These are phyloP conservation scores for Penicillium vulpinum DNA, from an alignment of 2,329 filamentous ascomycete genomes.

Conservation along the genomic window DNA sequence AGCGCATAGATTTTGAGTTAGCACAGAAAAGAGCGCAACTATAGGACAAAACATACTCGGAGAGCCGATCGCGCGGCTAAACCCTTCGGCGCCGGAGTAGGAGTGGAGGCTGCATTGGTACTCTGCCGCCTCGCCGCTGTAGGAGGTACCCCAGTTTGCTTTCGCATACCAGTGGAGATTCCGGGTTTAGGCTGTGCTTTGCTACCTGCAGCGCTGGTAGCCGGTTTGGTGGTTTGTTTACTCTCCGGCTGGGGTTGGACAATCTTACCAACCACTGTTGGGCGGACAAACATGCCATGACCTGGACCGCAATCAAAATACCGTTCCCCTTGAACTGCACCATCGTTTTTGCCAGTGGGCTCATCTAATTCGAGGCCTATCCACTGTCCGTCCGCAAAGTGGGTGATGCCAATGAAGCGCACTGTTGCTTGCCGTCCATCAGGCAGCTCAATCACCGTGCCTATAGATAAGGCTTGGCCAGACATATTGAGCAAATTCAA, in stretches of 20 bases:
- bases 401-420: slow-evolving; percentile 76
- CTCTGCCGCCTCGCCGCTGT: slow-evolving; percentile 64
- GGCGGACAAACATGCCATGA: slow-evolving; percentile 84
- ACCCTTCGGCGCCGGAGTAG: slow-evolving; percentile 64
- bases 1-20: slow-evolving; percentile 19
- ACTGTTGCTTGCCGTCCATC: slow-evolving; percentile 76
- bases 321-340: slow-evolving; percentile 78
- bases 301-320: slow-evolving; percentile 77
- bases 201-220: slow-evolving; percentile 31
- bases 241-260: slow-evolving; percentile 38
- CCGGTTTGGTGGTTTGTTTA: slow-evolving; percentile 39
- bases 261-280: slow-evolving; percentile 63
- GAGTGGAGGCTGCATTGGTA: slow-evolving; percentile 66
- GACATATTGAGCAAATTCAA: slow-evolving; percentile 17
- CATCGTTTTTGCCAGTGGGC: slow-evolving; percentile 87
- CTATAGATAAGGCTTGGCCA: slow-evolving; percentile 45
- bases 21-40: slow-evolving; percentile 8
- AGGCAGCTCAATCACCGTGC: slow-evolving; percentile 75
- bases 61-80: slow-evolving; percentile 39
- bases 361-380: slow-evolving; percentile 85
- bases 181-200: slow-evolving; percentile 12
- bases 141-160: slow-evolving; percentile 54
- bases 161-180: slow-evolving; percentile 36
- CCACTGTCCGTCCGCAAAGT: slow-evolving; percentile 82
- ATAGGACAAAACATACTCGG: slow-evolving; percentile 32